Evolutionary conservation across 768 basidiomycete genomes (phyloP).

Genomic region (Phanerochaete sordida): DNA sequence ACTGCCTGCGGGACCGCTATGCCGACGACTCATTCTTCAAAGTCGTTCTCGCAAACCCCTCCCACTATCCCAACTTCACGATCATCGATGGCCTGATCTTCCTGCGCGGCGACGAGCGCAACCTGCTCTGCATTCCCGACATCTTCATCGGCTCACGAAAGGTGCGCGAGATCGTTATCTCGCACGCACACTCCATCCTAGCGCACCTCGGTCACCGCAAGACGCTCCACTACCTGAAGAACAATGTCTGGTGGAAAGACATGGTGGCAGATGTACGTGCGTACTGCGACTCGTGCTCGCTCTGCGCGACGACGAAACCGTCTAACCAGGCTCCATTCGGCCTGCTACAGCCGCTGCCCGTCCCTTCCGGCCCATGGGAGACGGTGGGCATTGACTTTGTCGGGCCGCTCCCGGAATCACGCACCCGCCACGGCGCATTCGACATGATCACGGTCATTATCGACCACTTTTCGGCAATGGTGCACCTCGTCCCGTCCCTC

Average conservation of each 20-base stretch:
- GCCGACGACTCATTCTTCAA: slow-evolving; percentile 28
- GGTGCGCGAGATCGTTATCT: slow-evolving; percentile 30
- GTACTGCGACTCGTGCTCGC: slow-evolving; percentile 25
- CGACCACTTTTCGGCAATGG: slow-evolving; percentile 19
- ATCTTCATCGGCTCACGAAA: slow-evolving; percentile 15
- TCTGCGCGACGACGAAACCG: slow-evolving; percentile 20
- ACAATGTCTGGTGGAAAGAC: slow-evolving; percentile 39
- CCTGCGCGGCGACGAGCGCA: slow-evolving; percentile 3
- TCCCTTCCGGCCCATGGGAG: slow-evolving; percentile 25
- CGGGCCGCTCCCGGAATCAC: slow-evolving; percentile 19
- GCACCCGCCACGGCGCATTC: slow-evolving; percentile 19
- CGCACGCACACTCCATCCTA: slow-evolving; percentile 35
- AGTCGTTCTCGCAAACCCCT: slow-evolving; percentile 19
- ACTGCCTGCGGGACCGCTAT: slow-evolving; percentile 19
- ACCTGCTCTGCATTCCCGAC: slow-evolving; percentile 28
- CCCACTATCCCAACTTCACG: slow-evolving; percentile 25
- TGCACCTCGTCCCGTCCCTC: slow-evolving; percentile 27
- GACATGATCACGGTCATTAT: slow-evolving; percentile 26
- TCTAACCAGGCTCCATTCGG: slow-evolving; percentile 21
- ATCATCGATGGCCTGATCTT: slow-evolving; percentile 19
- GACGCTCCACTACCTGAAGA: slow-evolving; percentile 28
- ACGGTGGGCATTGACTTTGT: slow-evolving; percentile 27
- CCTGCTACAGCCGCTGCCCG: slow-evolving; percentile 21
- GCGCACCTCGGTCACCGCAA: slow-evolving; percentile 36
- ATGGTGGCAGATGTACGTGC: slow-evolving; percentile 26